A percentile compares a stretch with the other conserved stretches of the same genome.
Evolutionary conservation across 345 rosid genomes (phyloP).

Genomic region (Citropsis articulata): DNA sequence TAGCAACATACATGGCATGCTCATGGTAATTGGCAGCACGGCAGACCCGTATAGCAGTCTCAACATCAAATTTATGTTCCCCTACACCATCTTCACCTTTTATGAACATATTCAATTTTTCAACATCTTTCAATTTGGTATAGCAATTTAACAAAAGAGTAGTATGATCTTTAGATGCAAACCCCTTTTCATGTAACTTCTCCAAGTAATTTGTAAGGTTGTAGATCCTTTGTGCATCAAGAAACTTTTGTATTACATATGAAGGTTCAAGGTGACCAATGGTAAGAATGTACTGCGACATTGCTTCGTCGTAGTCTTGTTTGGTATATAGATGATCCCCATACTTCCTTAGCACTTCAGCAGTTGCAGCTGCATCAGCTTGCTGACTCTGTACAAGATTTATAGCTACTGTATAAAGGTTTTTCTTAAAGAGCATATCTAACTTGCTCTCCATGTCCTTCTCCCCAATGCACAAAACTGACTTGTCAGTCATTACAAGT

Average conservation of each 20-base stretch:
- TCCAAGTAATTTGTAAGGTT: slow-evolving; percentile 96
- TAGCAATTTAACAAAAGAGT: slow-evolving; percentile 95
- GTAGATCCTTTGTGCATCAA: slow-evolving; percentile 97
- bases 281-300: slow-evolving; percentile 90
- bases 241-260: slow-evolving; percentile 95
- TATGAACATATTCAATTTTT: slow-evolving; percentile 83
- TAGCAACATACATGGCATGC: slow-evolving; percentile 98
- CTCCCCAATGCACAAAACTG: slow-evolving; percentile 80
- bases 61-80: slow-evolving; percentile 94
- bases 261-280: slow-evolving; percentile 99
- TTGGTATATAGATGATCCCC: slow-evolving; percentile 94
- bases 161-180: slow-evolving; percentile 99
- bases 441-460: slow-evolving; percentile 99
- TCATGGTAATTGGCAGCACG: slow-evolving; percentile 98
- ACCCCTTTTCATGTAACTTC: slow-evolving; percentile 91
- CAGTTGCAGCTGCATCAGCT: slow-evolving; percentile 98
- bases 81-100: slow-evolving; percentile 89
- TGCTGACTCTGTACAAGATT: slow-evolving; percentile 98
- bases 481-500: slow-evolving; percentile 68
- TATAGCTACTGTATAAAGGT: slow-evolving; percentile 86
- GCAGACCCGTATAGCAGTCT: slow-evolving; percentile 97
- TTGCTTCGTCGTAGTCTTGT: slow-evolving; percentile 95
- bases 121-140: slow-evolving; percentile 94
- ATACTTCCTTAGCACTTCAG: slow-evolving; percentile 94
- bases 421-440: slow-evolving; percentile 98